Conservation (phyloP, 1,284 basidiomycete species). For the Cutaneotrichosporon sp. region DNA sequence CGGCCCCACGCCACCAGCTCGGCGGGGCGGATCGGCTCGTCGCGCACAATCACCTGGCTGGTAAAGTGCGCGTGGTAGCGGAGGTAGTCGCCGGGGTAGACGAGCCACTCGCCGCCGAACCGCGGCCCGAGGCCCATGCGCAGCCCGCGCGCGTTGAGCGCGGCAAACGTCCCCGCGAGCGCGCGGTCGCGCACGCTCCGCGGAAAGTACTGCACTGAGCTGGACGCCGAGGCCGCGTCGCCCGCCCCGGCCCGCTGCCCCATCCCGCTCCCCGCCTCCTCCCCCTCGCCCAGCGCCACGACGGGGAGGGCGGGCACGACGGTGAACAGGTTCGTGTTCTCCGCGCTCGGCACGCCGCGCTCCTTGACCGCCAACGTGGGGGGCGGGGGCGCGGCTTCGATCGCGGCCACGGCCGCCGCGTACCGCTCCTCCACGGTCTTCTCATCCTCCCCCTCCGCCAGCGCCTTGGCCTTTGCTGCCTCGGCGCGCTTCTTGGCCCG, state of each 20-base stretch:
- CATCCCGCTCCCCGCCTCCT: neutral
- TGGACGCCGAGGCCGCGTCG: slow-evolving; percentile 22
- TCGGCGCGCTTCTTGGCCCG: slow-evolving; percentile 58
- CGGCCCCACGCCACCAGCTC: slow-evolving; percentile 94
- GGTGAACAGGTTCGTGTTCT: slow-evolving; percentile 31
- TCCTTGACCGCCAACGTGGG: neutral
- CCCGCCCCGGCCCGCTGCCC: neutral
- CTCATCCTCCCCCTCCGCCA: slow-evolving; percentile 19
- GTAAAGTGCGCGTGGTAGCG: slow-evolving; percentile 98
- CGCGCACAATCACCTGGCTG: slow-evolving; percentile 71
- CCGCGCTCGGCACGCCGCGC: slow-evolving; percentile 12
- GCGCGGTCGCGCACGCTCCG: slow-evolving; percentile 37
- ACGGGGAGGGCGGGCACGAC: slow-evolving; percentile 25
- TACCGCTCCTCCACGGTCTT: slow-evolving; percentile 13
- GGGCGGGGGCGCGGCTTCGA: neutral
- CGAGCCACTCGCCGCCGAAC: slow-evolving; percentile 93
- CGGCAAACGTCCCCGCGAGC: slow-evolving; percentile 36
- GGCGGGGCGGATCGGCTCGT: slow-evolving; percentile 70
- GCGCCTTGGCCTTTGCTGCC: slow-evolving; percentile 43
- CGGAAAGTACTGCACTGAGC: slow-evolving; percentile 32
- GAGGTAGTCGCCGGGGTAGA: slow-evolving; percentile 95
- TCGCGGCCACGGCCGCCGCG: slow-evolving; percentile 9
- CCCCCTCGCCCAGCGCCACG: slow-evolving; percentile 8
- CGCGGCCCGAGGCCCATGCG: slow-evolving; percentile 62
- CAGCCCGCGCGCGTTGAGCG: slow-evolving; percentile 36